These are phyloP conservation scores for Trichocladium uniseriatum DNA, from an alignment of 495 filamentous ascomycete genomes.

Conservation along the genomic window DNA sequence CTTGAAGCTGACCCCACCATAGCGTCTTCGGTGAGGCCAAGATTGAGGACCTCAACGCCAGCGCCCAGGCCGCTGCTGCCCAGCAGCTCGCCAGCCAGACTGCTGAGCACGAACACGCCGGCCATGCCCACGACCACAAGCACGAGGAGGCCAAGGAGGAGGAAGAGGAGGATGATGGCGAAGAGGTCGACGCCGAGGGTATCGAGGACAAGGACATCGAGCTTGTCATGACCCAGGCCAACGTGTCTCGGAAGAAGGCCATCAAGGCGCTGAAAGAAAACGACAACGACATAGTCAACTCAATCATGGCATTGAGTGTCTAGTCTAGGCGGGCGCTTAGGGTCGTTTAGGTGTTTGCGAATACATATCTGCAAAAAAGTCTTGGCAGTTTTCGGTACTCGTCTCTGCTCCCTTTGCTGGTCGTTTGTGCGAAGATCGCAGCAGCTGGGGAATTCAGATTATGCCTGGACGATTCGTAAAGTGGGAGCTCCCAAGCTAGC, in stretches of 20 bases:
- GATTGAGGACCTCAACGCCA: constrained; percentile 96
- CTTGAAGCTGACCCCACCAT: constrained; percentile 3
- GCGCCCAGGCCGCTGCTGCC: constrained; percentile 86
- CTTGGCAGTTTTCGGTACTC: not conserved
- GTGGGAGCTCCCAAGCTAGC: not conserved
- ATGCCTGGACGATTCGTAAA: not conserved
- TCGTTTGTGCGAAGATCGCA: not conserved
- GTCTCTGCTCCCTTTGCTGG: not conserved
- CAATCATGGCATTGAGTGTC: constrained; percentile 98
- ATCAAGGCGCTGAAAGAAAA: constrained; percentile 98
- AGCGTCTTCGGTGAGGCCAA: constrained; percentile 99
- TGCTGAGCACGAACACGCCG: constrained; percentile 56
- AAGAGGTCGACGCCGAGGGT: constrained; percentile 87
- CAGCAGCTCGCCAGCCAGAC: constrained; percentile 76
- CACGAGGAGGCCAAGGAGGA: constrained; percentile 65
- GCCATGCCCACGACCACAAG: constrained; percentile 54
- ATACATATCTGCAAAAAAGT: constrained; percentile 2
- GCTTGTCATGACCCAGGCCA: constrained; percentile 96
- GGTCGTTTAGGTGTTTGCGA: not conserved
- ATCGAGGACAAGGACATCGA: constrained; percentile 99
- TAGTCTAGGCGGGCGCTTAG: constrained; percentile 36
- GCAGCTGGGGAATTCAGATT: not conserved
- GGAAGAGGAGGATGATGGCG: constrained; percentile 85
- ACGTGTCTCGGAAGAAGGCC: constrained; percentile 92
- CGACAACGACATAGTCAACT: constrained; percentile 99